Conservation (phyloP, 2,329 filamentous ascomycete genomes). For the Dactylellina leptospora region DNA sequence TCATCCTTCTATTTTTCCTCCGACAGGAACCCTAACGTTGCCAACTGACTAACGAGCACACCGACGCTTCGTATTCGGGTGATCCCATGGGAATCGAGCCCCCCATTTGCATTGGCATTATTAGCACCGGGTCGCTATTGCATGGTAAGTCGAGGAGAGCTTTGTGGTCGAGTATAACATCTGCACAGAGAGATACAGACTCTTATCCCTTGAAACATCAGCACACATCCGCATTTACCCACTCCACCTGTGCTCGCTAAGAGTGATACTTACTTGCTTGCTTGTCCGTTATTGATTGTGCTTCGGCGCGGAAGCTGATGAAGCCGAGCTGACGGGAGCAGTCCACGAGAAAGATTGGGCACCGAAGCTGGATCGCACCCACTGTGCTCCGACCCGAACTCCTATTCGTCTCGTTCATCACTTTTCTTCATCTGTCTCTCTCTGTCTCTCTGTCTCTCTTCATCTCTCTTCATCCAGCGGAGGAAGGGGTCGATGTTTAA, state of each 20-base stretch:
- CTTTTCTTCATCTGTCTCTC: background rate
- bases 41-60: background rate
- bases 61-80: constrained; percentile 10
- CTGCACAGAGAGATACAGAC: too few species aligned
- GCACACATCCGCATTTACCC: constrained; percentile 49
- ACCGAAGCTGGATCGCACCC: background rate
- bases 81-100: constrained; percentile 7
- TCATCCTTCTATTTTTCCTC: constrained; percentile 1
- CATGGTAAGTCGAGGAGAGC: background rate
- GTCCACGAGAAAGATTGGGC: constrained; percentile 2
- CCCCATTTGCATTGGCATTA: constrained; percentile 12
- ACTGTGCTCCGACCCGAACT: constrained; percentile 9
- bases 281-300: background rate
- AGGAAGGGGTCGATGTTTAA: constrained; percentile 7
- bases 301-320: constrained; percentile 41
- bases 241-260: background rate
- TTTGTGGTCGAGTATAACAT: constrained; percentile 6
- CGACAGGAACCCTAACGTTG: constrained; percentile 21
- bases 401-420: background rate
- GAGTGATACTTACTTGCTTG: background rate
- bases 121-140: background rate
- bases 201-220: constrained; percentile 48
- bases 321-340: constrained; percentile 45
- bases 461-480: background rate
- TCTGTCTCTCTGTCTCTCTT: background rate